Percentiles rank a stretch among this genome's conserved stretches.
Evolutionary conservation across 495 filamentous ascomycete genomes (phyloP).

Genomic region (Penicillium fimorum): DNA sequence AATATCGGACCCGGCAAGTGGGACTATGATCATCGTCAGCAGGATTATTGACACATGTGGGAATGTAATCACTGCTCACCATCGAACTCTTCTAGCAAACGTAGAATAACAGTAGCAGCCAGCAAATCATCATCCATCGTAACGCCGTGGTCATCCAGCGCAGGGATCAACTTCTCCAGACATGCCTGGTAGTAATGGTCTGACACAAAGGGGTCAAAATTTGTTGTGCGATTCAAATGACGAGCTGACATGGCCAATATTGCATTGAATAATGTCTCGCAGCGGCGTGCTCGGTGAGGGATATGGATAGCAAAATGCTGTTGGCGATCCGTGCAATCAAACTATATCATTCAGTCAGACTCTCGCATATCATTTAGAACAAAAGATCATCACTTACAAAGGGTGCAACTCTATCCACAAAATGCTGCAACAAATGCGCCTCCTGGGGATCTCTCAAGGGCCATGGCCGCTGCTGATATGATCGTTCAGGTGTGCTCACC

Average conservation of each 20-base stretch:
- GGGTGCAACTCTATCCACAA: slow-evolving; percentile 24
- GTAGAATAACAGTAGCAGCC: slow-evolving; percentile 59
- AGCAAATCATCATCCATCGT: slow-evolving; percentile 56
- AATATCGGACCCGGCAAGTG: slow-evolving; percentile 30
- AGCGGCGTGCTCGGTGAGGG: slow-evolving; percentile 48
- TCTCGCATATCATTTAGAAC: background rate
- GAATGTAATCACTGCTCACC: slow-evolving; percentile 30
- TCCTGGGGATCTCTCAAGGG: slow-evolving; percentile 26
- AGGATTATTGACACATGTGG: background rate
- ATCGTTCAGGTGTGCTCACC: background rate
- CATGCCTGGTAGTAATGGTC: slow-evolving; percentile 52
- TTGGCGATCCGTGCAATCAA: slow-evolving; percentile 57
- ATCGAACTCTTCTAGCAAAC: slow-evolving; percentile 61
- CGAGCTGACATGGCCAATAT: slow-evolving; percentile 57
- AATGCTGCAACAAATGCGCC: slow-evolving; percentile 22
- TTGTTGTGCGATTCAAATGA: slow-evolving; percentile 50
- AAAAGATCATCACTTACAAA: slow-evolving; percentile 19
- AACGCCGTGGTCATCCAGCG: slow-evolving; percentile 46
- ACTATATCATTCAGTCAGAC: slow-evolving; percentile 29
- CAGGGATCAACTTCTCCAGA: slow-evolving; percentile 48
- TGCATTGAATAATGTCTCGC: slow-evolving; percentile 55
- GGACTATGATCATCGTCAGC: slow-evolving; percentile 20
- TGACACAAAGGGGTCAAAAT: slow-evolving; percentile 46
- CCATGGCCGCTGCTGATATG: slow-evolving; percentile 14
- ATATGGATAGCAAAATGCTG: slow-evolving; percentile 55